These are phyloP conservation scores for Rhodotorula sphaerocarpa DNA, from an alignment of 768 basidiomycete genomes.

Conservation along the genomic window DNA sequence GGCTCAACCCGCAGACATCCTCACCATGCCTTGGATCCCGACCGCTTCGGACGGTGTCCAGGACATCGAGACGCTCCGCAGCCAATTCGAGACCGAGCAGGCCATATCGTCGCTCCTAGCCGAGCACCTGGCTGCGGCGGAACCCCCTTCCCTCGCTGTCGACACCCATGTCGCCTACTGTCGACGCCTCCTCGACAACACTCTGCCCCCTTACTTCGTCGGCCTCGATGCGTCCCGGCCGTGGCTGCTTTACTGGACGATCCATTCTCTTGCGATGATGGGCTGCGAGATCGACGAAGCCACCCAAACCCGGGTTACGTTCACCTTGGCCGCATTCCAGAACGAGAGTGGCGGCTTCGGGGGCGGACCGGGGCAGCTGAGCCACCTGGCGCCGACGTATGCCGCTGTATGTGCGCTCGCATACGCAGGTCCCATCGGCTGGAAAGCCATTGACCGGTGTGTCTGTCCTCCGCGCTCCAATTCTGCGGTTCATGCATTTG, in stretches of 20 bases:
- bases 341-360: slow-evolving; percentile 82
- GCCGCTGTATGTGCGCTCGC: slow-evolving; percentile 76
- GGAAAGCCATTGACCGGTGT: slow-evolving; percentile 77
- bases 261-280: slow-evolving; percentile 66
- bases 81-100: slow-evolving; percentile 23
- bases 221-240: slow-evolving; percentile 90
- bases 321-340: slow-evolving; percentile 72
- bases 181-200: slow-evolving; percentile 56
- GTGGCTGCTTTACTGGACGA: slow-evolving; percentile 88
- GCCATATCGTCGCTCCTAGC: slow-evolving; percentile 16
- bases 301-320: slow-evolving; percentile 49
- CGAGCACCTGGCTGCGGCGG: not conserved
- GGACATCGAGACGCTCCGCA: slow-evolving; percentile 6
- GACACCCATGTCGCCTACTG: slow-evolving; percentile 52
- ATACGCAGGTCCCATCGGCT: slow-evolving; percentile 67
- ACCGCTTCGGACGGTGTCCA: slow-evolving; percentile 22
- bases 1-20: no score
- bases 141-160: slow-evolving; percentile 9
- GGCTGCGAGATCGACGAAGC: slow-evolving; percentile 22
- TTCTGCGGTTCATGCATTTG: no score
- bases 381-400: slow-evolving; percentile 84
- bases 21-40: slow-evolving; percentile 28
- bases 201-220: slow-evolving; percentile 68
- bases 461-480: slow-evolving; percentile 38
- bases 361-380: slow-evolving; percentile 78